phyloP scores from a whole-genome alignment of 2,329 filamentous ascomycete species.

The Volutella citrinella region DNA sequence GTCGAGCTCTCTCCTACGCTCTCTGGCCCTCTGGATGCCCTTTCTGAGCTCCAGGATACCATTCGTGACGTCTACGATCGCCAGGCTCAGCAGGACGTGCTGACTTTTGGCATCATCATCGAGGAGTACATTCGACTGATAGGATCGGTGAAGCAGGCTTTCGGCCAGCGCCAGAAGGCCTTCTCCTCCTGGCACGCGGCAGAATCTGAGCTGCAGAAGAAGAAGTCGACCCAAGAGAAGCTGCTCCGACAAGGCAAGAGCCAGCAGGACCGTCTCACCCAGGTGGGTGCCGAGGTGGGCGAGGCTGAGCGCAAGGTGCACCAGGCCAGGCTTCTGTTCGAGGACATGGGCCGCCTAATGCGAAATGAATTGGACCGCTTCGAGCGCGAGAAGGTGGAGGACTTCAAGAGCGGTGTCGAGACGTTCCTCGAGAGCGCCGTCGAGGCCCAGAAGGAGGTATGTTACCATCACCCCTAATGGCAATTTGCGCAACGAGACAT shows the following conservation, averaged over 20 bases:
- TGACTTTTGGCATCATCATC: slow-evolving; percentile 95
- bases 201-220: slow-evolving; percentile 87
- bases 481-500: background rate
- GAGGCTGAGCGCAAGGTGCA: slow-evolving; percentile 93
- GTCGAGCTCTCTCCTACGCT: slow-evolving; percentile 89
- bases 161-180: slow-evolving; percentile 87
- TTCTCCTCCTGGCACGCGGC: slow-evolving; percentile 93
- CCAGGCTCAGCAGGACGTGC: slow-evolving; percentile 92
- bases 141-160: slow-evolving; percentile 90
- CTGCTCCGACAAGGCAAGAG: slow-evolving; percentile 91
- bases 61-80: slow-evolving; percentile 95
- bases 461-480: slow-evolving; percentile 22
- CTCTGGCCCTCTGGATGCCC: slow-evolving; percentile 82
- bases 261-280: slow-evolving; percentile 91
- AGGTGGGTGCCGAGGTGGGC: slow-evolving; percentile 88
- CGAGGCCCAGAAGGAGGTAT: slow-evolving; percentile 96
- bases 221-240: slow-evolving; percentile 87
- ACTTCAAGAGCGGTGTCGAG: slow-evolving; percentile 97
- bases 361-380: slow-evolving; percentile 87
- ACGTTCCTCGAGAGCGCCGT: slow-evolving; percentile 96
- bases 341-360: slow-evolving; percentile 97
- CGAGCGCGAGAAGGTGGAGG: slow-evolving; percentile 95
- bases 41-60: slow-evolving; percentile 90
- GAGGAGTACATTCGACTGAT: slow-evolving; percentile 98
- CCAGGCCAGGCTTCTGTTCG: slow-evolving; percentile 84